These are phyloP conservation scores for Cruciata laevipes DNA, from an alignment of 257 asterid genomes.

Conservation along the genomic window DNA sequence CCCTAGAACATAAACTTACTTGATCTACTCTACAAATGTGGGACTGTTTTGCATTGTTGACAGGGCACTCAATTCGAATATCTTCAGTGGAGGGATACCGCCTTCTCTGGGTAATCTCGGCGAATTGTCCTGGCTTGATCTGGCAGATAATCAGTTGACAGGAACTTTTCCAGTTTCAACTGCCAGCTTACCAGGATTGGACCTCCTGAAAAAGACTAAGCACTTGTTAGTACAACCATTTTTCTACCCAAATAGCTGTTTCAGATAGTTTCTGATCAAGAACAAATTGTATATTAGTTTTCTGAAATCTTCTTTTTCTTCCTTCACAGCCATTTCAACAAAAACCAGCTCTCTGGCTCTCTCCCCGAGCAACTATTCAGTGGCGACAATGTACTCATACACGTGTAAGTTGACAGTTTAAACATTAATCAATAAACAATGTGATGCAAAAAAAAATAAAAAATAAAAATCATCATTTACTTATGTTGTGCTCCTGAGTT, in stretches of 20 bases:
- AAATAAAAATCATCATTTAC: not conserved
- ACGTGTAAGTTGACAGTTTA: slow-evolving; percentile 54
- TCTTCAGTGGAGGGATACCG: slow-evolving; percentile 82
- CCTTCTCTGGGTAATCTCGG: slow-evolving; percentile 78
- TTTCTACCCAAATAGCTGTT: not conserved
- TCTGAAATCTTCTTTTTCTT: slow-evolving; percentile 23
- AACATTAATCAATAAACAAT: not conserved
- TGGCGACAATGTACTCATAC: slow-evolving; percentile 68
- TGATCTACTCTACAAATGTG: not conserved
- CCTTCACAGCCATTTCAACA: slow-evolving; percentile 81
- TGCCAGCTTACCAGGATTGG: slow-evolving; percentile 56
- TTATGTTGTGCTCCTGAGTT: not conserved
- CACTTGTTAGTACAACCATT: slow-evolving; percentile 62
- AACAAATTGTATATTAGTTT: not conserved
- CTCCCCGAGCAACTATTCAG: slow-evolving; percentile 62
- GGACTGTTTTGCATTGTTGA: slow-evolving; percentile 6
- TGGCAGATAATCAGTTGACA: slow-evolving; percentile 76
- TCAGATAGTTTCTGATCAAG: slow-evolving; percentile 2
- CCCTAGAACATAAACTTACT: too few species aligned
- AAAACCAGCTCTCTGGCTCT: slow-evolving; percentile 70
- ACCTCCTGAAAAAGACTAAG: slow-evolving; percentile 78
- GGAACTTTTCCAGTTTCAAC: slow-evolving; percentile 82
- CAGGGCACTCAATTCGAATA: slow-evolving; percentile 90
- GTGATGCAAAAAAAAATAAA: too few species aligned
- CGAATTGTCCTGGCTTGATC: slow-evolving; percentile 83